These are phyloP conservation scores for Dentipellis sp. DNA, from an alignment of 768 basidiomycete species.

Conservation along the genomic window DNA sequence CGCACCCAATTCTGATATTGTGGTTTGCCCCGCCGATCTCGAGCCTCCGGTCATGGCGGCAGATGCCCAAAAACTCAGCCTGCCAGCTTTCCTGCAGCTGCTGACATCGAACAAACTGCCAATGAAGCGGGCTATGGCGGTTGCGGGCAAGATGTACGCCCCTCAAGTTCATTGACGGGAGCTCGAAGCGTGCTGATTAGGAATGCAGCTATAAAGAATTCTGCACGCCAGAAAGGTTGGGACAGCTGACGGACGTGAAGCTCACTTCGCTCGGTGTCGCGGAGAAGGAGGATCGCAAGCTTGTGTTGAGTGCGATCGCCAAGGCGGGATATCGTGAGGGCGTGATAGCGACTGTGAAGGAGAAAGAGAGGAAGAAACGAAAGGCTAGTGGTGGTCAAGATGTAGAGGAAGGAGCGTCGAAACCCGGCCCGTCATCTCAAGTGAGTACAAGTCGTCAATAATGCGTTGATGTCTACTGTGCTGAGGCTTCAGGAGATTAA, in stretches of 20 bases:
- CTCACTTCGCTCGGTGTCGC: conserved; percentile 49
- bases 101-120: conserved; percentile 18
- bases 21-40: no score
- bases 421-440: conserved; percentile 3
- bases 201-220: conserved; percentile 56
- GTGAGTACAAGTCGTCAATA: neutral
- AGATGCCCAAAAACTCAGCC: conserved; percentile 12
- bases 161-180: neutral
- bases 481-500: neutral
- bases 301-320: conserved; percentile 47
- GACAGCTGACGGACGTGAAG: conserved; percentile 48
- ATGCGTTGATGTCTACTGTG: neutral
- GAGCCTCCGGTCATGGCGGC: neutral
- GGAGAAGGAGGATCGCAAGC: conserved; percentile 56
- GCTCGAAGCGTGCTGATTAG: neutral
- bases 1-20: no score
- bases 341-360: conserved; percentile 5
- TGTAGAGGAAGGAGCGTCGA: neutral
- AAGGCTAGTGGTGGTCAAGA: conserved; percentile 6
- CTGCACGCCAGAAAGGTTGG: conserved; percentile 51
- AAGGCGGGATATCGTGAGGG: conserved; percentile 49
- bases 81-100: conserved; percentile 26
- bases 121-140: conserved; percentile 23
- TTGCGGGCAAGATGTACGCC: conserved; percentile 25
- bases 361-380: conserved; percentile 12